phyloP scores from a whole-genome alignment of 192 early-diverging fungal genomes.

The Entrophospora sp. region DNA sequence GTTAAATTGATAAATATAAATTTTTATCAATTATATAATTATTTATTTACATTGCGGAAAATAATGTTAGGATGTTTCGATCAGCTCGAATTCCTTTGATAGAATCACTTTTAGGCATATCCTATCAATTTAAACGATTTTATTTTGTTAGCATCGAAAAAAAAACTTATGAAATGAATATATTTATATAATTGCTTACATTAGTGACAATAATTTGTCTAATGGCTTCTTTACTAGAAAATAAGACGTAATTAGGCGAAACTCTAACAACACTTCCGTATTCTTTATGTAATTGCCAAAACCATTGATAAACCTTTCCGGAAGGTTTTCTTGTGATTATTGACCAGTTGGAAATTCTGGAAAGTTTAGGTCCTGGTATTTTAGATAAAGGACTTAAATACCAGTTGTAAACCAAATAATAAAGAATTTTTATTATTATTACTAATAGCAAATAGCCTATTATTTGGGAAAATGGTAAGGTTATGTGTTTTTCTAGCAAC shows the following conservation, averaged over 20 bases:
- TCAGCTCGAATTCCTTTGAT: not conserved
- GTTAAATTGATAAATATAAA: too few relatives aligned
- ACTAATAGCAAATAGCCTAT: too few relatives aligned
- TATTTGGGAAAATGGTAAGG: too few relatives aligned
- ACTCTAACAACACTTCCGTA: slow-evolving; percentile 35
- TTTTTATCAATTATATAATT: too few relatives aligned
- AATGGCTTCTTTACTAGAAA: slow-evolving; percentile 35
- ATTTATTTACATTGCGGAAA: not conserved
- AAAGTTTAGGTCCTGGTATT: slow-evolving; percentile 9
- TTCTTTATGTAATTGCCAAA: slow-evolving; percentile 20
- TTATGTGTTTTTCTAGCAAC: too few relatives aligned
- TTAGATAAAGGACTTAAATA: not conserved
- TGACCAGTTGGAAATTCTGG: not conserved
- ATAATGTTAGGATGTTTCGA: not conserved
- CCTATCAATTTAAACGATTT: not conserved
- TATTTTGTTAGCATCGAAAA: not conserved
- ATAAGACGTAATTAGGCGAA: slow-evolving; percentile 25
- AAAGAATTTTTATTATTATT: too few relatives aligned
- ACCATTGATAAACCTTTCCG: slow-evolving; percentile 15
- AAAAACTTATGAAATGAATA: not conserved
- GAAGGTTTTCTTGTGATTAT: not conserved
- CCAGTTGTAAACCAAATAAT: slow-evolving; percentile 1
- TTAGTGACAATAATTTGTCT: slow-evolving; percentile 20
- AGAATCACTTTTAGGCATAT: not conserved
- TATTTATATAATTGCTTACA: slow-evolving; percentile 4